Conservation (phyloP, 805 yeast genomes). For the Nakazawaea ambrosiae region DNA sequence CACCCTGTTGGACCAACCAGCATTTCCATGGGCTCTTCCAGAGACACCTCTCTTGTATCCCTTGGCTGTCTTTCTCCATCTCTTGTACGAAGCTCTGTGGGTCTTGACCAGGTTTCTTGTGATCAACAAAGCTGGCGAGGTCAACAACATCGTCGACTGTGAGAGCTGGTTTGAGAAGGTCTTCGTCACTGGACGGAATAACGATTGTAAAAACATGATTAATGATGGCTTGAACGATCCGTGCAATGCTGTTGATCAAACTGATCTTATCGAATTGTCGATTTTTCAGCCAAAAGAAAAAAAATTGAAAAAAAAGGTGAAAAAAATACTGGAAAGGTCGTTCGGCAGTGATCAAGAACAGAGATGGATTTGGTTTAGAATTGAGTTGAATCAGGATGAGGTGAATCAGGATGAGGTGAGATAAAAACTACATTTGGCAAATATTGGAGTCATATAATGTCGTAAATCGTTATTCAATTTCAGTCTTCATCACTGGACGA, state of each 20-base stretch:
- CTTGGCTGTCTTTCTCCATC: constrained; percentile 72
- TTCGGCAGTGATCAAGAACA: too few relatives aligned
- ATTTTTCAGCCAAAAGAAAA: constrained; percentile 1
- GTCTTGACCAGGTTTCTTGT: constrained; percentile 52
- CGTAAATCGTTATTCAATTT: too few relatives aligned
- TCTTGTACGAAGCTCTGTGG: constrained; percentile 79
- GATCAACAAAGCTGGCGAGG: constrained; percentile 9
- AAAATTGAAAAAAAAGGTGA: too few relatives aligned
- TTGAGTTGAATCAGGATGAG: too few relatives aligned
- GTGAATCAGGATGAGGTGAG: too few relatives aligned
- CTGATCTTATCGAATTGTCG: neutral
- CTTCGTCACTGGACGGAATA: constrained; percentile 6
- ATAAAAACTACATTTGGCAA: too few relatives aligned
- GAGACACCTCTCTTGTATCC: constrained; percentile 64
- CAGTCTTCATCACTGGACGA: neutral
- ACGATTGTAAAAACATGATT: constrained; percentile 1
- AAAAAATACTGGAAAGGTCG: too few relatives aligned
- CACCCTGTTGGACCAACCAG: constrained; percentile 69
- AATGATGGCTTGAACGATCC: too few relatives aligned
- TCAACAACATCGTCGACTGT: constrained; percentile 6
- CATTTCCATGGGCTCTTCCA: constrained; percentile 90
- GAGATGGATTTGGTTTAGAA: too few relatives aligned
- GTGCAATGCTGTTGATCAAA: neutral
- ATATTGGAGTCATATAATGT: too few relatives aligned
- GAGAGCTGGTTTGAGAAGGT: constrained; percentile 2